A percentile compares a stretch with the other conserved stretches of the same genome.
Evolutionary conservation across 78 protist species (phyloP).

Genomic region (Tieghemostelium lacteum): DNA sequence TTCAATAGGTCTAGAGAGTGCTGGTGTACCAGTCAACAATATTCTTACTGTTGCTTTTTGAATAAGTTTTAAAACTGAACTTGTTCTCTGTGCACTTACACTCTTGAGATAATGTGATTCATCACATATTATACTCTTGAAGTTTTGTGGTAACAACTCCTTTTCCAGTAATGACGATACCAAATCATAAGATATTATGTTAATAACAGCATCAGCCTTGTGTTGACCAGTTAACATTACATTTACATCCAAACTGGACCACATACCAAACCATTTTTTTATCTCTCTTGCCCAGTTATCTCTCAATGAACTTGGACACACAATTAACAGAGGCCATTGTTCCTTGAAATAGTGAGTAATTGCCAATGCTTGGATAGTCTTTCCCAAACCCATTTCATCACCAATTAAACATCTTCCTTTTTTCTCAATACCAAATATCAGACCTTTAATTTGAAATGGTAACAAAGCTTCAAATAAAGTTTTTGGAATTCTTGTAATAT

Average conservation of each 20-base stretch:
- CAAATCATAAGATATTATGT: slow-evolving; percentile 80
- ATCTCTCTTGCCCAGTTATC: slow-evolving; percentile 74
- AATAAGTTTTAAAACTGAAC: slow-evolving; percentile 62
- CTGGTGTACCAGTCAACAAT: slow-evolving; percentile 94
- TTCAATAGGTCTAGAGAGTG: slow-evolving; percentile 92
- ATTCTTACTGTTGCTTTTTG: slow-evolving; percentile 50
- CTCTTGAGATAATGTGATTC: slow-evolving; percentile 90
- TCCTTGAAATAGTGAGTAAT: slow-evolving; percentile 27
- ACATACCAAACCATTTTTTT: slow-evolving; percentile 48
- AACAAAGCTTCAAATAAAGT: slow-evolving; percentile 12
- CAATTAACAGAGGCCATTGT: slow-evolving; percentile 87
- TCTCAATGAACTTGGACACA: slow-evolving; percentile 81
- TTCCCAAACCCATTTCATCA: slow-evolving; percentile 91
- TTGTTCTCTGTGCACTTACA: slow-evolving; percentile 77
- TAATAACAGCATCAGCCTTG: slow-evolving; percentile 46
- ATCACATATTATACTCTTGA: slow-evolving; percentile 81
- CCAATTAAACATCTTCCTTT: slow-evolving; percentile 75
- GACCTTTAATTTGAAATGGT: slow-evolving; percentile 64
- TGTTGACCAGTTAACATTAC: slow-evolving; percentile 31
- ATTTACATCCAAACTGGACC: no score
- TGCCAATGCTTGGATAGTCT: slow-evolving; percentile 88
- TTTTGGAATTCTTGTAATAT: slow-evolving; percentile 21
- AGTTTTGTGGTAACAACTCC: slow-evolving; percentile 27
- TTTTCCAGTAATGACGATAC: neutral
- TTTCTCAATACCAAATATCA: slow-evolving; percentile 53